Evolutionary conservation across 2,329 filamentous ascomycete genomes (phyloP).

Genomic region (Colletotrichum liriopes): DNA sequence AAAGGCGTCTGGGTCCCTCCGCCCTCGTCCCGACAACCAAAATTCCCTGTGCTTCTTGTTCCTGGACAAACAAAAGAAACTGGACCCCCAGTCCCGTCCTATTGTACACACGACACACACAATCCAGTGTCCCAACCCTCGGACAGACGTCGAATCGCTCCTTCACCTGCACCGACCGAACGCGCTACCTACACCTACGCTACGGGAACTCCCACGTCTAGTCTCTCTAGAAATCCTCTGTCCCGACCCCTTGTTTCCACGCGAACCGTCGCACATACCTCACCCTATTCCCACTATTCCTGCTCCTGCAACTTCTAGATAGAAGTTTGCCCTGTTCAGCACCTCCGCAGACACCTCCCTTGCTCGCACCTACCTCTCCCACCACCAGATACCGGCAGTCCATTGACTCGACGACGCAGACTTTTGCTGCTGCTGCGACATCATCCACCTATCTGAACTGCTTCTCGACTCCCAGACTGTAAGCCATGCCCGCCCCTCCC

Average conservation of each 20-base stretch:
- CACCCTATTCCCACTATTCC: neutral
- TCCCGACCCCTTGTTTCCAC: slow-evolving; percentile 29
- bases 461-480: slow-evolving; percentile 20
- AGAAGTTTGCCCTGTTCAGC: neutral
- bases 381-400: slow-evolving; percentile 5
- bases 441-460: slow-evolving; percentile 27
- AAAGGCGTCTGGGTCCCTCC: neutral
- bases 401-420: slow-evolving; percentile 15
- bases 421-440: slow-evolving; percentile 28
- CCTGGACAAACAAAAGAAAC: slow-evolving; percentile 32
- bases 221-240: slow-evolving; percentile 13
- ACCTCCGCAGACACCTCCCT: neutral
- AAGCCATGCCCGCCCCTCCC: slow-evolving; percentile 18
- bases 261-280: slow-evolving; percentile 38
- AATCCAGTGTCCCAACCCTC: slow-evolving; percentile 9
- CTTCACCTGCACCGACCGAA: slow-evolving; percentile 8
- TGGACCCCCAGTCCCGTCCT: slow-evolving; percentile 6
- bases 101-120: neutral
- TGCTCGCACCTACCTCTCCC: neutral
- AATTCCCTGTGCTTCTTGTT: slow-evolving; percentile 31
- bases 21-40: slow-evolving; percentile 43
- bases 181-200: slow-evolving; percentile 14
- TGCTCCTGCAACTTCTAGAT: slow-evolving; percentile 3
- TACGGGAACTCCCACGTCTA: slow-evolving; percentile 26
- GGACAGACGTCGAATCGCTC: slow-evolving; percentile 24